Evolutionary conservation across 129 eudicot genomes (phyloP).

Genomic region (Daucus carota): DH1_v3.0 NC_030383.2:30024501-30025000

Average conservation of each 20-base stretch:
- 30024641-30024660: slow-evolving; percentile 6
- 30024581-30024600: slow-evolving; percentile 22
- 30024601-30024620: slow-evolving; percentile 15
- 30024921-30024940: slow-evolving; percentile 10
- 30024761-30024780: slow-evolving; percentile 16
- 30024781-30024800: slow-evolving; percentile 7
- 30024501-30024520: too few species aligned
- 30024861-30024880: slow-evolving; percentile 12
- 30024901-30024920: slow-evolving; percentile 8
- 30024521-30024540: not conserved
- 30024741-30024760: slow-evolving; percentile 10
- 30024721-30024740: slow-evolving; percentile 18
- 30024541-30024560: slow-evolving; percentile 17
- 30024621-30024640: not conserved
- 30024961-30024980: not conserved
- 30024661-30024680: not conserved
- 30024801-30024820: not conserved
- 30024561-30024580: slow-evolving; percentile 28
- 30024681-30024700: slow-evolving; percentile 16
- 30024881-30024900: not conserved
- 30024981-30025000: not conserved
- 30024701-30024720: not conserved
- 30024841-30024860: not conserved
- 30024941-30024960: not conserved
- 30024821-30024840: slow-evolving; percentile 1